Evolutionary conservation across 345 rosid genomes (phyloP), one percentile per base, ranked within the genome.

Genomic region (Lagerstroemia speciosa): DNA sequence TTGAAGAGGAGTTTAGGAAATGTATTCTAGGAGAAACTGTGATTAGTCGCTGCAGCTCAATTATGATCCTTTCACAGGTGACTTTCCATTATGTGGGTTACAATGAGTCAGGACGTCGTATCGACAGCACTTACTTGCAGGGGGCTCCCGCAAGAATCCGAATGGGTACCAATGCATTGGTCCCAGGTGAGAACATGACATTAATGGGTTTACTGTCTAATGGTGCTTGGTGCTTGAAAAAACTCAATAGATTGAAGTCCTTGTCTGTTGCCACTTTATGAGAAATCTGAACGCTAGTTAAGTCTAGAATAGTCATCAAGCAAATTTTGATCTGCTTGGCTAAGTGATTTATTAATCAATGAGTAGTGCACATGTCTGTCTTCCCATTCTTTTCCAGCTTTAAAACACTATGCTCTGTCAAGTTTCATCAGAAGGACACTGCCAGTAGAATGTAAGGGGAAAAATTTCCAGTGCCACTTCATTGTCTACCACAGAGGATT

Each of bases 71-170:
- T 58, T 74, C 76, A 79, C 73, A 93, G 99, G 93, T 93, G 66
- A 89, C 72, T 20, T 93, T 93, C 76, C 93, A 91, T 46, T 91
- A 93, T 52, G 71, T 85, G 66, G 97, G 99, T 52, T 93, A 93
- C 66, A 93, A 89, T 62, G 99, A 93, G 82, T 91, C 99, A 0
- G 96, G 96, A 40, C 84, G 97, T 14, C 80, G 97, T 52, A 93
- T 93, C 63, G 99, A 93, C 64, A 93, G 96, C 81, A 91, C 93
- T 62, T 93, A 93, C 67, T 71, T 87, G 31, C 96, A 93, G 55
- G 96, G 96, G 26, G 61, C 93, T 71, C 97, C 97, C 50, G 97
- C 96, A 72, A 91, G 73, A 68, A 89, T 93, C 67, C 97, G 94
- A 50, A 31, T 91, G 84, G 98, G 97, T 71, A 91, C 86, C 66